Evolutionary conservation across 2,329 filamentous ascomycete genomes (phyloP).

Genomic region (Geosmithia morbida): DNA sequence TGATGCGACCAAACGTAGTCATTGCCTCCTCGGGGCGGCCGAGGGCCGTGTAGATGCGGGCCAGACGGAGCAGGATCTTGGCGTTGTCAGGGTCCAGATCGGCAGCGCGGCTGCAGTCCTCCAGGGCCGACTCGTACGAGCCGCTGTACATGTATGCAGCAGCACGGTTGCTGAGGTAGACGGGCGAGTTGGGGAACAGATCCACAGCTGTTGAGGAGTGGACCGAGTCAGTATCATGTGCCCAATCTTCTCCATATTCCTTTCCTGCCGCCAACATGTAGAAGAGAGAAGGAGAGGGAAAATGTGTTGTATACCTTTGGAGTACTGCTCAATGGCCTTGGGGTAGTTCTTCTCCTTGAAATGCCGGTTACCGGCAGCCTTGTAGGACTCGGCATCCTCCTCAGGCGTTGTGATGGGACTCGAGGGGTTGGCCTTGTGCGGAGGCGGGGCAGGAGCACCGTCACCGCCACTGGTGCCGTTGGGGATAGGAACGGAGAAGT

Average conservation of each 20-base stretch:
- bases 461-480: constrained; percentile 23
- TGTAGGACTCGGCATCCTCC: constrained; percentile 82
- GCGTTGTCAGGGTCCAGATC: constrained; percentile 73
- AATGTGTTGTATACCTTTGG: constrained; percentile 53
- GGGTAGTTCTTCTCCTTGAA: constrained; percentile 91
- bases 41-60: constrained; percentile 76
- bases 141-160: constrained; percentile 86
- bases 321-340: constrained; percentile 83
- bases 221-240: constrained; percentile 1
- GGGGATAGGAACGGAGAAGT: constrained; percentile 36
- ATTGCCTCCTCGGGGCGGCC: constrained; percentile 81
- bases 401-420: constrained; percentile 38
- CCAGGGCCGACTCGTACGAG: constrained; percentile 64
- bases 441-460: constrained; percentile 50
- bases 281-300: background rate
- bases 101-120: constrained; percentile 72
- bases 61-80: constrained; percentile 79
- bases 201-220: constrained; percentile 58
- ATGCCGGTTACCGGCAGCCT: constrained; percentile 85
- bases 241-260: background rate
- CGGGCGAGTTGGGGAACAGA: constrained; percentile 69
- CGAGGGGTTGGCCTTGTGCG: constrained; percentile 51
- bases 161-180: constrained; percentile 88
- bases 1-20: constrained; percentile 65
- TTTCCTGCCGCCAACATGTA: background rate